phyloP scores from a whole-genome alignment of 164 flowering plant species.

The Berberis vulgaris region DNA sequence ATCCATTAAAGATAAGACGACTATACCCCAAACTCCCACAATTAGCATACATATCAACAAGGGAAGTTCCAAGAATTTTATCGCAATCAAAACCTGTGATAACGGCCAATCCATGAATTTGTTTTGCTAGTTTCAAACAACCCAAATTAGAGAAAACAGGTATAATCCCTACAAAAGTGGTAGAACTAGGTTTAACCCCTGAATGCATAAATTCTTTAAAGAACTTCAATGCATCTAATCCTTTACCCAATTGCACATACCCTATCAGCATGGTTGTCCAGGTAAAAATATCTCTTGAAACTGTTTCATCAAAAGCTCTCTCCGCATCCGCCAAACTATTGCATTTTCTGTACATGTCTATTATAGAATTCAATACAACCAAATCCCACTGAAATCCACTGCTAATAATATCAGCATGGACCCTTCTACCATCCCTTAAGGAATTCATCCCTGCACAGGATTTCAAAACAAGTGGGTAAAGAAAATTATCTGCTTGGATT shows the following conservation, averaged over 20 bases:
- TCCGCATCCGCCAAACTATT: conserved; percentile 18
- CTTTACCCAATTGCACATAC: conserved; percentile 15
- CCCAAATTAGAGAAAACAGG: conserved; percentile 22
- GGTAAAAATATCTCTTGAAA: conserved; percentile 18
- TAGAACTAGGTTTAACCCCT: conserved; percentile 14
- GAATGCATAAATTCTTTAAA: conserved; percentile 19
- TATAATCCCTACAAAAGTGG: conserved; percentile 21
- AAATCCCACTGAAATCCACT: conserved; percentile 23
- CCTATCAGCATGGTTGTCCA: conserved; percentile 23
- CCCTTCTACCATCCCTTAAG: conserved; percentile 11
- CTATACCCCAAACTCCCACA: conserved; percentile 21
- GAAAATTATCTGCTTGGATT: conserved; percentile 18
- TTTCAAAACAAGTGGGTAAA: conserved; percentile 26
- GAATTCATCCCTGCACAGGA: conserved; percentile 19
- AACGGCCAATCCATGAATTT: conserved; percentile 22
- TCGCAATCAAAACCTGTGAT: conserved; percentile 16
- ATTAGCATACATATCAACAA: conserved; percentile 19
- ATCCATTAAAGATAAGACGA: conserved; percentile 17
- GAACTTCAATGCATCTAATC: conserved; percentile 15
- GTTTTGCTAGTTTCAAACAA: conserved; percentile 15
- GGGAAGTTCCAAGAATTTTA: conserved; percentile 20
- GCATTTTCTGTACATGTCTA: conserved; percentile 27
- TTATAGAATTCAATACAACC: conserved; percentile 23
- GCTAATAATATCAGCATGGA: conserved; percentile 15
- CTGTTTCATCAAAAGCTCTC: conserved; percentile 13